These are phyloP conservation scores for Bauhinia variegata DNA, from an alignment of 306 rosid genomes.

Conservation along the genomic window DNA sequence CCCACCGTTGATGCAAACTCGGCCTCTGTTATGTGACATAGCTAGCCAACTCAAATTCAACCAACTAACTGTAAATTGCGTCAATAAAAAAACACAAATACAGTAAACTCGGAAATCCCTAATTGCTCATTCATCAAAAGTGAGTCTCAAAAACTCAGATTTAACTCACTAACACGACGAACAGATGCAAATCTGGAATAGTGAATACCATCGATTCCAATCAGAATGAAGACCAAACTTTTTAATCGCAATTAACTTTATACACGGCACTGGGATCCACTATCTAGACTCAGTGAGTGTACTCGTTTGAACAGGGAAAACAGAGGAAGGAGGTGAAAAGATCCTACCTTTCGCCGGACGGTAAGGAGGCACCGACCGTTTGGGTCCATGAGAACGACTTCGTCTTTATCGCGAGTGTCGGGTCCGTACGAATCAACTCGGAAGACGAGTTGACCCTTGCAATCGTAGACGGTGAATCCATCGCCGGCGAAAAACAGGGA, in stretches of 20 bases:
- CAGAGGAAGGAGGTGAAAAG: background rate
- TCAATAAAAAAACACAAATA: no score
- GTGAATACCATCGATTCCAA: no score
- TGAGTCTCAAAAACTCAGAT: no score
- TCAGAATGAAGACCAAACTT: no score
- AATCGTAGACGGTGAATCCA: slow-evolving; percentile 82
- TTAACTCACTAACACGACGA: background rate
- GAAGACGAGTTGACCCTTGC: slow-evolving; percentile 70
- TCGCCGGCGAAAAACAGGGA: slow-evolving; percentile 80
- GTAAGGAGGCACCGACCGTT: slow-evolving; percentile 89
- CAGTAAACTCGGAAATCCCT: no score
- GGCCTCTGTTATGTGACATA: slow-evolving; percentile 63
- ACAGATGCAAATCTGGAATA: no score
- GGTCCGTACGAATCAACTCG: slow-evolving; percentile 91
- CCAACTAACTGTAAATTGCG: background rate
- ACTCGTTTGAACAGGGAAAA: no score
- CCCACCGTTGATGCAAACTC: slow-evolving; percentile 94
- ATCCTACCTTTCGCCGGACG: slow-evolving; percentile 71
- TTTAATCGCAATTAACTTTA: no score
- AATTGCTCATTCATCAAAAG: no score
- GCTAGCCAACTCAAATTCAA: slow-evolving; percentile 10
- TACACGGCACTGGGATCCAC: background rate
- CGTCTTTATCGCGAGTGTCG: slow-evolving; percentile 51
- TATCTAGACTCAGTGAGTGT: slow-evolving; percentile 36
- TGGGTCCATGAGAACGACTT: slow-evolving; percentile 89